Base-by-base conservation (phyloP, 2,329 filamentous ascomycete genomes). In the Colletotrichum eremochloae region DNA sequence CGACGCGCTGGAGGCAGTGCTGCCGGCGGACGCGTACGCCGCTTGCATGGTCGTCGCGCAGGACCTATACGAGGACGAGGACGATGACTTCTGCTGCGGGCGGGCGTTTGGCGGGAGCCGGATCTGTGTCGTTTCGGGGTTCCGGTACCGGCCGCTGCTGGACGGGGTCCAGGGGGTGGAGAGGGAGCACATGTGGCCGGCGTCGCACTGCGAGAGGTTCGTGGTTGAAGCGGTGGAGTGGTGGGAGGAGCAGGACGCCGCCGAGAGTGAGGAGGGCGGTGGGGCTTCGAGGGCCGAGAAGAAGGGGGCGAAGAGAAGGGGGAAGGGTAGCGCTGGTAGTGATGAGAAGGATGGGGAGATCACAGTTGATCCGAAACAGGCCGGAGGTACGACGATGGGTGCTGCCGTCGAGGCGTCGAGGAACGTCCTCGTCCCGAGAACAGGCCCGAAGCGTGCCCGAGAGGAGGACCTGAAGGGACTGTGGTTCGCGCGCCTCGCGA, bases 61-160 rank as follows among this genome's bases (percentile, higher is more conserved):
- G n/a, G 91, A 93, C 76, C 79, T 92, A 18, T 92, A 90, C 76
- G 90, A 93, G 75, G 86, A 86, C 62, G 88, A 91, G 0, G 88
- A 92, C 0, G 91, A 93, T 71, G 86, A 90, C 29, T 94, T 93
- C 76, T 89, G 87, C 65, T 92, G 90, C 73, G 91, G 91, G 0
- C 81, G 90, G 38, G 90, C 91, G 0, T 94, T 91, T 77, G 91
- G 91, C 0, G 89, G 86, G 0, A 90, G 87, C 69, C 84, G 91
- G 5, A 86, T 93, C 1, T 86, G 86, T 0, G 86, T 93, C 1
- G 88, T 94, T 0, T 90, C 88, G 0, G 86, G 83, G 0, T 90
- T 91, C 12, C 82, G 91, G 36, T 93, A 93, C 74, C 83, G 89
- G 58, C 91, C 91, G 0, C 68, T 74, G 0, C 80, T 90, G 31